A percentile compares a stretch with the other conserved stretches of the same genome.
Evolutionary conservation across 2,329 filamentous ascomycete genomes (phyloP).

Genomic region (Colletotrichum godetiae): DNA sequence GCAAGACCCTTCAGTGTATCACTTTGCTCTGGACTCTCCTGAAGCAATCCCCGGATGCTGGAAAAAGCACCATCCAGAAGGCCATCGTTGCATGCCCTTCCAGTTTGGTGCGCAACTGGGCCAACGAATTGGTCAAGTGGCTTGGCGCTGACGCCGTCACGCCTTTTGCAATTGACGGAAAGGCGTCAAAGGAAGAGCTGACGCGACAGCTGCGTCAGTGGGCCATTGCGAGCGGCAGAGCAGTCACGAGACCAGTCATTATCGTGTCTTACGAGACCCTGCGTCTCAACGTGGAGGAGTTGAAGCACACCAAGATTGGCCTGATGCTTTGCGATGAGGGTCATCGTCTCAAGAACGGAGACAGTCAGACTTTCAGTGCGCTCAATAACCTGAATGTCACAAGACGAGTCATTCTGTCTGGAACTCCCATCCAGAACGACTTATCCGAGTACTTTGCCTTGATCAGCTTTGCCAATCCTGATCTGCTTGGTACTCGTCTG

Average conservation of each 20-base stretch:
- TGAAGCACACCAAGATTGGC: conserved; percentile 91
- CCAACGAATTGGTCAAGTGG: conserved; percentile 97
- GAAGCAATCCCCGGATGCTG: conserved; percentile 96
- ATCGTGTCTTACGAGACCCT: conserved; percentile 99
- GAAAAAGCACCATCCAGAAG: conserved; percentile 93
- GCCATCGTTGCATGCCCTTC: conserved; percentile 97
- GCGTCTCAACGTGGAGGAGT: conserved; percentile 88
- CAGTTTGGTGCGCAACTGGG: conserved; percentile 97
- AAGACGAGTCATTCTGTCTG: conserved; percentile 92
- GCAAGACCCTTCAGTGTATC: conserved; percentile 98
- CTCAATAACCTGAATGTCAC: conserved; percentile 91
- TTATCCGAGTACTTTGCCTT: conserved; percentile 97
- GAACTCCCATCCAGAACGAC: conserved; percentile 98
- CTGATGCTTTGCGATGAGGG: conserved; percentile 96
- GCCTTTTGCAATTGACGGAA: conserved; percentile 96
- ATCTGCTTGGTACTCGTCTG: conserved; percentile 85
- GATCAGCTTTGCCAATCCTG: conserved; percentile 96
- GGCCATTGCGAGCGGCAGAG: conserved; percentile 90
- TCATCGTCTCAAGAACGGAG: conserved; percentile 95
- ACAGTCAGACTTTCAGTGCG: conserved; percentile 94
- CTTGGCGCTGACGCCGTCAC: conserved; percentile 90
- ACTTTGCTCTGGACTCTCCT: conserved; percentile 95
- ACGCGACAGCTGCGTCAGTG: conserved; percentile 92
- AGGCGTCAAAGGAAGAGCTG: conserved; percentile 93
- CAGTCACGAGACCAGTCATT: conserved; percentile 90